Conservation (phyloP, 2,329 filamentous ascomycete genomes). For the Didymella pomorum region DNA sequence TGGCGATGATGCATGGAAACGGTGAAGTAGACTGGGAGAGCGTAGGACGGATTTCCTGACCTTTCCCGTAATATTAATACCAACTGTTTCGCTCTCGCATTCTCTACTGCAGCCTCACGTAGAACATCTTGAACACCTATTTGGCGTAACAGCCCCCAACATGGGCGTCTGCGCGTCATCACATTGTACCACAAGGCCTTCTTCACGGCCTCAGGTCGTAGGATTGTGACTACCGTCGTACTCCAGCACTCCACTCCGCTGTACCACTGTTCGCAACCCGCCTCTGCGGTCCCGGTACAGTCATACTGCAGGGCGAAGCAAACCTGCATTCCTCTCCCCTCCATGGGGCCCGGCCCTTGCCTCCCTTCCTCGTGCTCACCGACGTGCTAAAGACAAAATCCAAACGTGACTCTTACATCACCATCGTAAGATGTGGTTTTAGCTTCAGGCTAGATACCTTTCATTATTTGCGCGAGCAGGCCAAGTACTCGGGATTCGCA, state of each 20-base stretch:
- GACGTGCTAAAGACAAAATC: neutral
- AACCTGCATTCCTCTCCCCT: slow-evolving; percentile 2
- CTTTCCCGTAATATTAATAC: slow-evolving; percentile 42
- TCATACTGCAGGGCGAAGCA: slow-evolving; percentile 9
- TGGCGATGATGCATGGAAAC: slow-evolving; percentile 18
- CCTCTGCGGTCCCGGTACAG: slow-evolving; percentile 11
- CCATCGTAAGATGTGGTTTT: neutral
- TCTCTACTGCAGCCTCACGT: neutral
- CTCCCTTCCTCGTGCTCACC: slow-evolving; percentile 1
- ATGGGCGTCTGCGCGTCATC: slow-evolving; percentile 4
- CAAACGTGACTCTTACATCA: neutral
- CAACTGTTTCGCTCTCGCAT: neutral
- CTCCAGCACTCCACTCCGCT: neutral
- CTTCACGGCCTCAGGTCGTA: neutral
- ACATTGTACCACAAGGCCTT: slow-evolving; percentile 1
- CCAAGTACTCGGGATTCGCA: no score
- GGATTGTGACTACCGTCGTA: neutral
- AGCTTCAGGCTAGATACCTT: neutral
- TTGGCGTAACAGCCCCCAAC: neutral
- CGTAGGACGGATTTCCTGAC: slow-evolving; percentile 24
- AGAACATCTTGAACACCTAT: neutral
- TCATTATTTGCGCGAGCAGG: no score
- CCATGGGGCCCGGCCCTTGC: slow-evolving; percentile 2
- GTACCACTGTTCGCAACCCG: neutral
- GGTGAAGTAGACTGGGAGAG: slow-evolving; percentile 23